Evolutionary conservation across 495 filamentous ascomycete genomes (phyloP), one percentile per base, ranked within the genome.

Genomic region (Amorphotheca resinae): DNA sequence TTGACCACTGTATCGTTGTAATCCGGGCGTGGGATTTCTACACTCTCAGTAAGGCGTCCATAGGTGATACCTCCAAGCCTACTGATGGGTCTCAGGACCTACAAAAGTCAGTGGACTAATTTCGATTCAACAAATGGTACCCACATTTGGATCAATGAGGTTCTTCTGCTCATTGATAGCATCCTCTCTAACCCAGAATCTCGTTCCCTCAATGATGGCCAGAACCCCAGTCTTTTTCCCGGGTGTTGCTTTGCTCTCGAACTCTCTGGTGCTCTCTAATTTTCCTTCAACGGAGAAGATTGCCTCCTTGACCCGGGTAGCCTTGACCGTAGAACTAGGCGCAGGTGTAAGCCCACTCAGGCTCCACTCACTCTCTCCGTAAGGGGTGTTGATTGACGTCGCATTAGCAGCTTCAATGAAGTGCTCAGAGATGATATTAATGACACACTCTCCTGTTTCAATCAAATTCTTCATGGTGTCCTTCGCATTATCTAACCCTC

Each of bases 151-250:
- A 62, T 91, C 79, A 25, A 96, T 66, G 20, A 79, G 43, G 45
- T 75, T 84, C 54, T 66, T 72, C 12, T 83, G 78, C 55, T 84
- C 74, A 51, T 93, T 80, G 5, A 95, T 64, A 9, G 85, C 86
- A 65, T 95, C 89, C 56, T 95, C 87, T 35, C 88, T 62, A 9
- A 77, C 86, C 84, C 87, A 93, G 54, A 98, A 95, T 20, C 77
- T 66, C 30, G 81, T 75, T 1, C 88, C 89, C 65, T 98, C 87
- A 7, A 95, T 67, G 37, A 93, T 73, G 11, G 74, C 82, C 53
- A 95, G 21, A 7, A 77, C 79, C 0, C 81, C 74, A 0, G 77
- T 77, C 64, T 76, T 82, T 64, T 77, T 81, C 2, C 85, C 87
- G 0, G 79, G 77, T 4, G 57, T 73, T 0, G 64, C 61, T 17